Evolutionary conservation across 257 asterid genomes (phyloP).

Genomic region (Forsythia viridissima): DNA sequence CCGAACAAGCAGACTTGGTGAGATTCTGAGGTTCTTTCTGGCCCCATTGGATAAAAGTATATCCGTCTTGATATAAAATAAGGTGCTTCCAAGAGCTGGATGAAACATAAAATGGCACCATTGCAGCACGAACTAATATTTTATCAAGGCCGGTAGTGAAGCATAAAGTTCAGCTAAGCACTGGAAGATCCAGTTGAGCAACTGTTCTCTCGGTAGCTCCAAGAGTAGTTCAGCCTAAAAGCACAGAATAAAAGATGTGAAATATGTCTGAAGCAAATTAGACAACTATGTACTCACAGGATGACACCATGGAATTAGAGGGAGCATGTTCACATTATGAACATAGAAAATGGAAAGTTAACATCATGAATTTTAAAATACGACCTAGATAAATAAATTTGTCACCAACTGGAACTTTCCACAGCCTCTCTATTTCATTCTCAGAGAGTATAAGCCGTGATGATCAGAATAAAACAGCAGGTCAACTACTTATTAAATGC

Average conservation of each 20-base stretch:
- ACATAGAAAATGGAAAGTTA: not conserved
- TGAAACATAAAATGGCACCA: conserved; percentile 12
- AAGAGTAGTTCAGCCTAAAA: conserved; percentile 84
- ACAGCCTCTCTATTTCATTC: conserved; percentile 1
- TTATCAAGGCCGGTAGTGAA: conserved; percentile 78
- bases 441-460: not conserved
- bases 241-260: conserved; percentile 23
- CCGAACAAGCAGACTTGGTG: conserved; percentile 18
- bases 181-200: conserved; percentile 94
- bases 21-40: conserved; percentile 22
- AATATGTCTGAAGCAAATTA: not conserved
- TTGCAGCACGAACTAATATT: conserved; percentile 49
- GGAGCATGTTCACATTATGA: not conserved
- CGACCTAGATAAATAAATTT: not conserved
- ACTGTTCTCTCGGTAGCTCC: conserved; percentile 94
- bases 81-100: conserved; percentile 1
- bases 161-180: conserved; percentile 88
- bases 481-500: not conserved
- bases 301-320: not conserved
- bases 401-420: not conserved
- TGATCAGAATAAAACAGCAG: not conserved
- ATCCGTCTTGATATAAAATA: not conserved
- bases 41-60: conserved; percentile 7
- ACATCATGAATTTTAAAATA: not conserved
- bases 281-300: not conserved